These are phyloP conservation scores for Magnusiomyces tetraspermus DNA, from an alignment of 1,139 yeast genomes.

Conservation along the genomic window DNA sequence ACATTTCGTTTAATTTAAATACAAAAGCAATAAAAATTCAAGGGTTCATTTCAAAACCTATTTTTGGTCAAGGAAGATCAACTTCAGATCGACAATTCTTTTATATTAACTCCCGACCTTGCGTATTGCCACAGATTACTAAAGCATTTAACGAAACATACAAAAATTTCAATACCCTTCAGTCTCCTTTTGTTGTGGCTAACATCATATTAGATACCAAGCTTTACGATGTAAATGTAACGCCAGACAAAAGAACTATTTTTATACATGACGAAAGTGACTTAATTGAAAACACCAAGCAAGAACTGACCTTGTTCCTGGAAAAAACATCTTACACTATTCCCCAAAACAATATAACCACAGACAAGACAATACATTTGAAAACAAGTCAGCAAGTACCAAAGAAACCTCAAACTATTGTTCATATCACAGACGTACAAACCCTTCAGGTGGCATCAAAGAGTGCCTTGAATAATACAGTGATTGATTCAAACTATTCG, in stretches of 20 bases:
- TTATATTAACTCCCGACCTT: constrained; percentile 70
- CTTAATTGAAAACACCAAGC: constrained; percentile 42
- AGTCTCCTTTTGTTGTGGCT: constrained; percentile 62
- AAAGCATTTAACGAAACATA: constrained; percentile 67
- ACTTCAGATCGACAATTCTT: constrained; percentile 66
- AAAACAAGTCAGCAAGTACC: background rate
- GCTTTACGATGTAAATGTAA: constrained; percentile 68
- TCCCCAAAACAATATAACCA: constrained; percentile 18
- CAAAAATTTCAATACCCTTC: constrained; percentile 58
- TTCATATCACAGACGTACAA: too few species aligned
- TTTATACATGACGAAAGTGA: constrained; percentile 56
- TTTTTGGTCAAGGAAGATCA: constrained; percentile 68
- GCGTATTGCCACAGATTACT: constrained; percentile 44
- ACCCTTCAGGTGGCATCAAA: too few species aligned
- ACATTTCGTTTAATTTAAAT: constrained; percentile 6
- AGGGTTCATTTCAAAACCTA: constrained; percentile 66
- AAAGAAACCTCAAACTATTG: too few species aligned
- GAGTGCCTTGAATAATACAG: too few species aligned
- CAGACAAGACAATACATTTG: background rate
- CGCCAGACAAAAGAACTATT: constrained; percentile 80
- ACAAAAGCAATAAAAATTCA: constrained; percentile 22
- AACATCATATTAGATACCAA: constrained; percentile 47
- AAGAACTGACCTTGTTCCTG: constrained; percentile 20
- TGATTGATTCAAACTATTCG: too few species aligned
- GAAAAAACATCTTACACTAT: constrained; percentile 25